A percentile compares a stretch with the other conserved stretches of the same genome.
Conservation (phyloP, 2,329 filamentous ascomycete genomes). For the Monosporascus sp. region DNA sequence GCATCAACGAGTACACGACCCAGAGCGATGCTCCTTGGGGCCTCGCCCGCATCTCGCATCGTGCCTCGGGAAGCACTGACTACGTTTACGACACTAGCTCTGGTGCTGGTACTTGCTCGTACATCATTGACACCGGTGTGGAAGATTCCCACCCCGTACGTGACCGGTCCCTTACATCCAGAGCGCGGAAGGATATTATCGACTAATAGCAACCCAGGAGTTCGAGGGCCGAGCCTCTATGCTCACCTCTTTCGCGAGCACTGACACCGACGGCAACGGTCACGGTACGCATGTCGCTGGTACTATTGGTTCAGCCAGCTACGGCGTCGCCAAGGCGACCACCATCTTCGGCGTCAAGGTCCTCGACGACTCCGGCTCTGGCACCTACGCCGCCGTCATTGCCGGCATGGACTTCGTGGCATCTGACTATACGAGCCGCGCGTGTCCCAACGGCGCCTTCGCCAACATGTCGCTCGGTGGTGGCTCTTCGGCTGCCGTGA, state of each 20-base stretch:
- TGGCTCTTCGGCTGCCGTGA: slow-evolving; percentile 37
- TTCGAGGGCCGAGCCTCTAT: slow-evolving; percentile 37
- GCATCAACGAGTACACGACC: slow-evolving; percentile 8
- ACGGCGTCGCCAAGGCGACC: slow-evolving; percentile 40
- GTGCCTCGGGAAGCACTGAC: slow-evolving; percentile 11
- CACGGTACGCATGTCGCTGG: slow-evolving; percentile 44
- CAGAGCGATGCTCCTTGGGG: slow-evolving; percentile 10
- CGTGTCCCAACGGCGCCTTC: slow-evolving; percentile 38
- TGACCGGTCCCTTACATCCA: not conserved
- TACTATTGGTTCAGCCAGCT: slow-evolving; percentile 36
- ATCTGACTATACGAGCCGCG: slow-evolving; percentile 36
- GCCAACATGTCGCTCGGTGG: slow-evolving; percentile 53
- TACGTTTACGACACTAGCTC: slow-evolving; percentile 38
- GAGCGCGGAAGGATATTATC: not conserved
- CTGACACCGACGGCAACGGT: slow-evolving; percentile 30
- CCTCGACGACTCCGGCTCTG: slow-evolving; percentile 26
- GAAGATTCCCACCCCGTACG: slow-evolving; percentile 34
- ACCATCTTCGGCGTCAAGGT: slow-evolving; percentile 41
- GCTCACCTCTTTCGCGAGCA: slow-evolving; percentile 24
- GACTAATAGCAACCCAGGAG: slow-evolving; percentile 21
- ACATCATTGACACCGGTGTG: slow-evolving; percentile 52
- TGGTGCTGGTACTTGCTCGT: slow-evolving; percentile 39
- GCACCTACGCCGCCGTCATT: slow-evolving; percentile 24
- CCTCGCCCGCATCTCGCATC: slow-evolving; percentile 10
- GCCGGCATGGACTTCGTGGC: slow-evolving; percentile 34